A percentile compares a stretch with the other conserved stretches of the same genome.
phyloP scores from a whole-genome alignment of 2,329 filamentous ascomycete species.

The Trichoderma asperellum region DNA sequence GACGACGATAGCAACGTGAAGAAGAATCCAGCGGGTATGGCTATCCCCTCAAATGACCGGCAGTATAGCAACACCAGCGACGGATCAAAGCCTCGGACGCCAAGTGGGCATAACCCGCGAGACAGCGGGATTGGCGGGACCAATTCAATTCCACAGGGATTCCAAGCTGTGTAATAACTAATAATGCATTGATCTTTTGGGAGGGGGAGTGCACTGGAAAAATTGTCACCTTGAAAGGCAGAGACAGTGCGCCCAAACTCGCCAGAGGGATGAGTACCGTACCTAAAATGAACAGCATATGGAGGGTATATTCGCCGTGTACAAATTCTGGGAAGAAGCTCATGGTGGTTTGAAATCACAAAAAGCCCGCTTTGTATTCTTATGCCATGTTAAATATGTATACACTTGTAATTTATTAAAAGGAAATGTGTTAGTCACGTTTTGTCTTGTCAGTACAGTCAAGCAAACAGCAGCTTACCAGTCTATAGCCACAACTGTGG shows the following conservation, averaged over 20 bases:
- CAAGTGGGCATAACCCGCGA: not conserved
- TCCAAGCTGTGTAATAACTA: not conserved
- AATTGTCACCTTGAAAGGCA: not conserved
- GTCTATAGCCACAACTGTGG: not conserved
- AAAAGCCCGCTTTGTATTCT: not conserved
- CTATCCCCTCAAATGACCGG: not conserved
- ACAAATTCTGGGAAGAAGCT: not conserved
- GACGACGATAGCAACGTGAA: slow-evolving; percentile 38
- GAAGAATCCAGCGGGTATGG: not conserved
- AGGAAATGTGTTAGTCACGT: not conserved
- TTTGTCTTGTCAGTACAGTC: not conserved
- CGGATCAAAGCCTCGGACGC: not conserved
- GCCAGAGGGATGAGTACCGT: not conserved
- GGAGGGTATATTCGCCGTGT: not conserved
- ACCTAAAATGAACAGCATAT: not conserved
- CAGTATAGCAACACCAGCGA: not conserved
- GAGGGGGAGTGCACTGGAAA: not conserved
- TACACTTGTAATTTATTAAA: not conserved
- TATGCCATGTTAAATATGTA: not conserved
- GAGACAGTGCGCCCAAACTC: not conserved
- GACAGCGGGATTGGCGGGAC: slow-evolving; percentile 6
- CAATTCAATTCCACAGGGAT: not conserved
- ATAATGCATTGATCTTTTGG: not conserved
- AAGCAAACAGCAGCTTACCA: not conserved
- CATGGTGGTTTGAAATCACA: not conserved